These are phyloP conservation scores for Coniochaeta sp. DNA, from an alignment of 2,329 filamentous ascomycete genomes.

Conservation along the genomic window DNA sequence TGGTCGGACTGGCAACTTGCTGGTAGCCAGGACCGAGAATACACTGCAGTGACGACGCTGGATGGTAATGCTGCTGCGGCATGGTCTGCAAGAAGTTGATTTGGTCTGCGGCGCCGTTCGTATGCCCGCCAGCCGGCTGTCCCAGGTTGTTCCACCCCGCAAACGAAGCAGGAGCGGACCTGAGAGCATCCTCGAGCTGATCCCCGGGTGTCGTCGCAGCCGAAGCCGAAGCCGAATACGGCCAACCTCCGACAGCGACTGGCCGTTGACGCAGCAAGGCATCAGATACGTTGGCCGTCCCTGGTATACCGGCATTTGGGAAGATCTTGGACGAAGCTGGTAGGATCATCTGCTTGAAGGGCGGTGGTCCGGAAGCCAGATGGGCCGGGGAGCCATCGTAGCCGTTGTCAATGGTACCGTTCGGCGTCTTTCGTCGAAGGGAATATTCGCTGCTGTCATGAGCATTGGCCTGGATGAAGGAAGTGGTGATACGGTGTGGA, in stretches of 20 bases:
- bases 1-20: slow-evolving; percentile 26
- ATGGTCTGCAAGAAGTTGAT: slow-evolving; percentile 9
- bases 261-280: slow-evolving; percentile 5
- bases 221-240: slow-evolving; percentile 10
- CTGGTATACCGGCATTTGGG: slow-evolving; percentile 20
- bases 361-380: slow-evolving; percentile 64
- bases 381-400: slow-evolving; percentile 81
- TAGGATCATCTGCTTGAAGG: slow-evolving; percentile 76
- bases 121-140: slow-evolving; percentile 1
- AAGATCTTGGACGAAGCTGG: slow-evolving; percentile 40
- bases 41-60: slow-evolving; percentile 14
- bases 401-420: slow-evolving; percentile 83
- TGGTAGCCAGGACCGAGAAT: slow-evolving; percentile 24
- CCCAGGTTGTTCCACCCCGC: slow-evolving; percentile 13
- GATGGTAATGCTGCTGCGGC: slow-evolving; percentile 13
- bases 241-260: slow-evolving; percentile 10
- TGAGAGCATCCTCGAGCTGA: slow-evolving; percentile 4
- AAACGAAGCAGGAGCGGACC: slow-evolving; percentile 5
- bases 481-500: slow-evolving; percentile 20
- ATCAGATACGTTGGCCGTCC: slow-evolving; percentile 6
- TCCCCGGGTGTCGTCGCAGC: slow-evolving; percentile 6
- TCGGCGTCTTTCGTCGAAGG: slow-evolving; percentile 85
- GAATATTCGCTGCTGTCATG: slow-evolving; percentile 58
- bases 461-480: slow-evolving; percentile 13
- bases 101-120: slow-evolving; percentile 6